Conservation (phyloP, 805 yeast genomes). For the Soucietia sequanensis region DNA sequence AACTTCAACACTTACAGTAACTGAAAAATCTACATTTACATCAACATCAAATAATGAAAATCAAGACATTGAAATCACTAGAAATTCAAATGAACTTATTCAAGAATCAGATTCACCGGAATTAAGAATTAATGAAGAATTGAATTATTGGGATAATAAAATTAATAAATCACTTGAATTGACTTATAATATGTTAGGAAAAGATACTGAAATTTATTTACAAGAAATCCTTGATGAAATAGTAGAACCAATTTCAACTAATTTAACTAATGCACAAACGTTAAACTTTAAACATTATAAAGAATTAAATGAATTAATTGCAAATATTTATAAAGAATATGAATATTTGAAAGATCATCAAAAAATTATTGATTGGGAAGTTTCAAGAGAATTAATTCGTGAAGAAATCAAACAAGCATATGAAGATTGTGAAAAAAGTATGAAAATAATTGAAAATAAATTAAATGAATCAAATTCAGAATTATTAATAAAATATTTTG, state of each 20-base stretch:
- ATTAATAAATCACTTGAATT: slow-evolving; percentile 33
- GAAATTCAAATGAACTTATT: neutral
- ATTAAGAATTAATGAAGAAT: slow-evolving; percentile 26
- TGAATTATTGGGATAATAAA: slow-evolving; percentile 30
- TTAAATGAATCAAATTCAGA: slow-evolving; percentile 26
- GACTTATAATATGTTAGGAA: slow-evolving; percentile 29
- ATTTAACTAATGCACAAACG: slow-evolving; percentile 27
- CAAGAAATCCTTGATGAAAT: slow-evolving; percentile 21
- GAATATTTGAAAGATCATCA: slow-evolving; percentile 3
- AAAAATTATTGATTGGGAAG: slow-evolving; percentile 10
- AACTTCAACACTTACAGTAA: slow-evolving; percentile 23
- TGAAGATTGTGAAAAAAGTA: slow-evolving; percentile 19
- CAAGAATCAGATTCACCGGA: slow-evolving; percentile 6
- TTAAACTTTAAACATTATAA: slow-evolving; percentile 30
- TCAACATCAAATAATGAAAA: slow-evolving; percentile 3
- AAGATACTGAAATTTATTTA: slow-evolving; percentile 29
- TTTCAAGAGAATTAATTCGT: slow-evolving; percentile 35
- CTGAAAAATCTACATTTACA: neutral
- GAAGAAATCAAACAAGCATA: slow-evolving; percentile 27
- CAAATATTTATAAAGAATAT: slow-evolving; percentile 18
- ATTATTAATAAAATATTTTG: slow-evolving; percentile 29
- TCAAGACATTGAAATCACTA: neutral
- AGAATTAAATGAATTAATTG: slow-evolving; percentile 26
- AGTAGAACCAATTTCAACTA: slow-evolving; percentile 21
- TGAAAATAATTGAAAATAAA: slow-evolving; percentile 19